phyloP scores from a whole-genome alignment of 2,329 filamentous ascomycete species.

The Ilyonectria mors-panacis region DNA sequence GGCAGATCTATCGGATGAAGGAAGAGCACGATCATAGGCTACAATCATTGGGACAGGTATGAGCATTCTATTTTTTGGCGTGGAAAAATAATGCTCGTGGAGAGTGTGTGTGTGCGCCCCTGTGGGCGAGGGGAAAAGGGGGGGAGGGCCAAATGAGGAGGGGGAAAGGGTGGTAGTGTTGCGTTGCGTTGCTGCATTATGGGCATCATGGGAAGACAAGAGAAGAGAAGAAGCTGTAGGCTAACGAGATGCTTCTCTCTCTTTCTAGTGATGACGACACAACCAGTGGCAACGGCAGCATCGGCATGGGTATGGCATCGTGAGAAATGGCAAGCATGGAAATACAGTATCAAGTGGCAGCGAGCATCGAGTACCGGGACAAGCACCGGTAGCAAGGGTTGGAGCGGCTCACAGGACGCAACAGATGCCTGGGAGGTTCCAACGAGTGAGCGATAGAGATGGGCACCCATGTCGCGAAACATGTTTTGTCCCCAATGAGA shows the following conservation, averaged over 20 bases:
- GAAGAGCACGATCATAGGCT: constrained; percentile 56
- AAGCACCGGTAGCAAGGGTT: neutral
- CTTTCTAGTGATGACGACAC: constrained; percentile 18
- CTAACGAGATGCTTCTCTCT: constrained; percentile 13
- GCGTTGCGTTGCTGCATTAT: neutral
- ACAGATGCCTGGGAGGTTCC: constrained; percentile 10
- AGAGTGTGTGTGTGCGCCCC: constrained; percentile 8
- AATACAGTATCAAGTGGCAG: constrained; percentile 34
- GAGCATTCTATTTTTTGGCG: constrained; percentile 18
- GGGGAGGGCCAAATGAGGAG: constrained; percentile 4
- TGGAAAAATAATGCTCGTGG: neutral
- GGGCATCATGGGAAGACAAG: neutral
- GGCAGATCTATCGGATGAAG: constrained; percentile 69
- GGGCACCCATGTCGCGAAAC: neutral
- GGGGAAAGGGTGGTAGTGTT: constrained; percentile 11
- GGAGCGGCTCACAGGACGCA: constrained; percentile 39
- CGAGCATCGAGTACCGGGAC: constrained; percentile 8
- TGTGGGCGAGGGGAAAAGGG: constrained; percentile 16
- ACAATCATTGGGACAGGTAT: constrained; percentile 49
- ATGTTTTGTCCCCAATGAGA: neutral
- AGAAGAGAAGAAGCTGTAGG: neutral
- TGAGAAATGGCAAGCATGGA: constrained; percentile 27
- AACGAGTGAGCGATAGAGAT: constrained; percentile 1
- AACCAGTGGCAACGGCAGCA: constrained; percentile 5
- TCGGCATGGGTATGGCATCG: constrained; percentile 1